Percentiles rank a stretch among this genome's conserved stretches.
Evolutionary conservation across 768 basidiomycete genomes (phyloP).

Genomic region (Atractiella rhizophila): DNA sequence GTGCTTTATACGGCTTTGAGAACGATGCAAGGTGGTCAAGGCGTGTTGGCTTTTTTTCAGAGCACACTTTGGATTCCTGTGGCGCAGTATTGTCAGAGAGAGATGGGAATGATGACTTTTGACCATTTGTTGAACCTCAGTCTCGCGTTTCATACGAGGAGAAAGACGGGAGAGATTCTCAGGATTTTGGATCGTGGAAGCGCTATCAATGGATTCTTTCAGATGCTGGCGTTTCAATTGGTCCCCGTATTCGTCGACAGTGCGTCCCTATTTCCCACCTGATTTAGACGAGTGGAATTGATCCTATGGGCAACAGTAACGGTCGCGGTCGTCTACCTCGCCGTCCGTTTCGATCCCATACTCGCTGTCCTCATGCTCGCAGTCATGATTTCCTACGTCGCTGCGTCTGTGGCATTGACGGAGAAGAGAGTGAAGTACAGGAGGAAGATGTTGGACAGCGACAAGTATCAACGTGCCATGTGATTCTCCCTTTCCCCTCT

Average conservation of each 20-base stretch:
- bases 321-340: neutral
- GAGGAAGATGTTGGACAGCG: neutral
- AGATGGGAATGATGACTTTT: constrained; percentile 66
- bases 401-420: neutral
- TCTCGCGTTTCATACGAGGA: constrained; percentile 45
- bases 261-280: too few relatives aligned
- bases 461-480: neutral
- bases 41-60: constrained; percentile 24
- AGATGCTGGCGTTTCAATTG: constrained; percentile 62
- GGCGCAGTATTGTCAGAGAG: constrained; percentile 36
- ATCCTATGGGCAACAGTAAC: too few relatives aligned
- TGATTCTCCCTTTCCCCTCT: neutral
- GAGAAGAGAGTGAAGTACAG: neutral
- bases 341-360: neutral
- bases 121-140: constrained; percentile 68
- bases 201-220: constrained; percentile 42
- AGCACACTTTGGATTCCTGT: constrained; percentile 62
- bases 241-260: constrained; percentile 63
- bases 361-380: neutral
- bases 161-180: constrained; percentile 64
- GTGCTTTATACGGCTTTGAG: constrained; percentile 41
- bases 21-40: constrained; percentile 51
- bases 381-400: neutral
- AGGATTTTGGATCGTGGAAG: constrained; percentile 59
- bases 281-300: too few relatives aligned